These are phyloP conservation scores for Macrophomina tecta DNA, from an alignment of 2,329 filamentous ascomycete genomes.

Conservation along the genomic window DNA sequence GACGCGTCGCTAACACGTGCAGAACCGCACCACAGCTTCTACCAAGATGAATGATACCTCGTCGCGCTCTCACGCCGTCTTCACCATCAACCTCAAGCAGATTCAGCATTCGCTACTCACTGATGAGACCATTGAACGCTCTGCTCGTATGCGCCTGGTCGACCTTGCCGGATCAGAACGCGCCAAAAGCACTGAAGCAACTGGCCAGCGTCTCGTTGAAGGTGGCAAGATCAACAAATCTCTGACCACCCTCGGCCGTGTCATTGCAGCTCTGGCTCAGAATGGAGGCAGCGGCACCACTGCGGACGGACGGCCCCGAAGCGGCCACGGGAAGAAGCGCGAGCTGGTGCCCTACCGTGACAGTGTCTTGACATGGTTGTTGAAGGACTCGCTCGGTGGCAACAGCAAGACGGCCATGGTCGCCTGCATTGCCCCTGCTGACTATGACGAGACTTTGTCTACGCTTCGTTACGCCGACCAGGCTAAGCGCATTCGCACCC, in stretches of 20 bases:
- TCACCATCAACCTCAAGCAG: constrained; percentile 97
- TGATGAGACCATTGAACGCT: constrained; percentile 96
- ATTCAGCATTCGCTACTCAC: constrained; percentile 97
- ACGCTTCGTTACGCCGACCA: constrained; percentile 97
- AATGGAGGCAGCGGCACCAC: constrained; percentile 6
- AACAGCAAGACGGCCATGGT: constrained; percentile 99
- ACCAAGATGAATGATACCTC: constrained; percentile 99
- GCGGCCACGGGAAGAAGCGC: constrained; percentile 50
- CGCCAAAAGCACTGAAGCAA: constrained; percentile 94
- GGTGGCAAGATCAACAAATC: constrained; percentile 99
- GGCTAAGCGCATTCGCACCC: constrained; percentile 94
- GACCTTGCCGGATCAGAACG: constrained; percentile 94
- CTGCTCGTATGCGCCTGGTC: constrained; percentile 90
- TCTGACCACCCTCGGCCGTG: constrained; percentile 89
- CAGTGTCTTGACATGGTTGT: constrained; percentile 80
- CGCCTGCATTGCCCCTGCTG: constrained; percentile 90
- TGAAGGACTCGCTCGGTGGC: constrained; percentile 94
- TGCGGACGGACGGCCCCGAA: constrained; percentile 63
- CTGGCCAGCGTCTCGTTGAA: constrained; percentile 86
- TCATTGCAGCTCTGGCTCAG: constrained; percentile 83
- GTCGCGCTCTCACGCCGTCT: constrained; percentile 94
- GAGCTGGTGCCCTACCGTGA: constrained; percentile 92
- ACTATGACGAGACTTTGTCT: constrained; percentile 96
- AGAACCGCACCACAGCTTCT: constrained; percentile 83
- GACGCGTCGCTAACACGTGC: constrained; percentile 28